These are phyloP conservation scores for Diaporthe eres DNA, from an alignment of 2,329 filamentous ascomycete species.

Conservation along the genomic window DNA sequence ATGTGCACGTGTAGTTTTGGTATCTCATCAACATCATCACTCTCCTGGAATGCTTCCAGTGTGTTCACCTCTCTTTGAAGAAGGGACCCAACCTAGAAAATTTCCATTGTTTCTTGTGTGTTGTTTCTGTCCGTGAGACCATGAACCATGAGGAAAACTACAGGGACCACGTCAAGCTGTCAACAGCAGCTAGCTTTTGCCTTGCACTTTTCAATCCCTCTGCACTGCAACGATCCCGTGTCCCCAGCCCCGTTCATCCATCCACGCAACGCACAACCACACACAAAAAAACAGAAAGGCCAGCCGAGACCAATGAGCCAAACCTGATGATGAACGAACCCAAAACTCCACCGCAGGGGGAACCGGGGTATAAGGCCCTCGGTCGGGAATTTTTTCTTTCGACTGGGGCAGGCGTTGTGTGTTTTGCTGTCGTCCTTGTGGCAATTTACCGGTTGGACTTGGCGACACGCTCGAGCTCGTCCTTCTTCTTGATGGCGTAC, in stretches of 20 bases:
- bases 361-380: slow-evolving; percentile 39
- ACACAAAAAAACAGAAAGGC: slow-evolving; percentile 32
- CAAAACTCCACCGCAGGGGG: slow-evolving; percentile 39
- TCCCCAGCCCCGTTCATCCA: slow-evolving; percentile 12
- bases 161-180: slow-evolving; percentile 35
- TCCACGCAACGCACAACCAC: slow-evolving; percentile 25
- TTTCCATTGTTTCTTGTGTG: slow-evolving; percentile 39
- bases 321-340: slow-evolving; percentile 48
- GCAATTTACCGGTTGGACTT: slow-evolving; percentile 98
- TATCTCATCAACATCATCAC: slow-evolving; percentile 35
- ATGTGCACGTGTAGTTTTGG: neutral
- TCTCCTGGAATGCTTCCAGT: slow-evolving; percentile 28
- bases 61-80: slow-evolving; percentile 36
- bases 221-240: slow-evolving; percentile 36
- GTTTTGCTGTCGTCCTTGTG: neutral
- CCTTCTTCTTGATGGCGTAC: slow-evolving; percentile 99
- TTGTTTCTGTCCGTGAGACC: slow-evolving; percentile 32
- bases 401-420: slow-evolving; percentile 14
- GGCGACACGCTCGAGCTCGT: slow-evolving; percentile 99
- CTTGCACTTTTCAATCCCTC: slow-evolving; percentile 35
- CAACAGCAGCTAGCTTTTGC: slow-evolving; percentile 36
- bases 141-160: slow-evolving; percentile 38
- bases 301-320: slow-evolving; percentile 32
- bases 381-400: slow-evolving; percentile 26
- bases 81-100: slow-evolving; percentile 43